phyloP scores from a whole-genome alignment of 331 rosid genomes.

The Malus hybrid region DNA sequence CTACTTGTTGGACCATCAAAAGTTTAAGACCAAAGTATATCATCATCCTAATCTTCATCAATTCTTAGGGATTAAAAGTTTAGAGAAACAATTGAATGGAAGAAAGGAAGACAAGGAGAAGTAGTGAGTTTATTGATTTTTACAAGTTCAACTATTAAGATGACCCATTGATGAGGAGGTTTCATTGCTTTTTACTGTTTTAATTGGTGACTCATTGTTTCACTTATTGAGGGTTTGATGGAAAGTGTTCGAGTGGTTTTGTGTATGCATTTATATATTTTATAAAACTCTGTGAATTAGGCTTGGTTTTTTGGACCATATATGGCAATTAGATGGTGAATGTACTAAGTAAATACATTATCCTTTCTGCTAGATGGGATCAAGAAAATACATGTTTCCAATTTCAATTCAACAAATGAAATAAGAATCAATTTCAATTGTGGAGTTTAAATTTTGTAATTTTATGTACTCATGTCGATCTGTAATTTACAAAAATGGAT shows the following conservation, averaged over 20 bases:
- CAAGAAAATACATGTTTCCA: no score
- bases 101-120: slow-evolving; percentile 58
- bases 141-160: background rate
- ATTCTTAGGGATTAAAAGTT: slow-evolving; percentile 64
- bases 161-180: background rate
- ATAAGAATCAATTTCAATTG: no score
- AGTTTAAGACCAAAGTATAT: slow-evolving; percentile 29
- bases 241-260: background rate
- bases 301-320: no score
- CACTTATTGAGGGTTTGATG: background rate
- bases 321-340: no score
- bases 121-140: slow-evolving; percentile 10
- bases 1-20: slow-evolving; percentile 27
- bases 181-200: background rate
- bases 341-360: no score
- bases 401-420: no score
- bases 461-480: no score
- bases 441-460: no score
- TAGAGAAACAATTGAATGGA: slow-evolving; percentile 77
- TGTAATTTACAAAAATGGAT: no score
- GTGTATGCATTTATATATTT: background rate
- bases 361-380: no score
- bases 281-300: no score
- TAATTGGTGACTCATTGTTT: background rate
- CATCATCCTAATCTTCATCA: slow-evolving; percentile 33